These are phyloP conservation scores for Sequoiadendron giganteum DNA, from an alignment of 75 land plant genomes.

Conservation along the genomic window DNA sequence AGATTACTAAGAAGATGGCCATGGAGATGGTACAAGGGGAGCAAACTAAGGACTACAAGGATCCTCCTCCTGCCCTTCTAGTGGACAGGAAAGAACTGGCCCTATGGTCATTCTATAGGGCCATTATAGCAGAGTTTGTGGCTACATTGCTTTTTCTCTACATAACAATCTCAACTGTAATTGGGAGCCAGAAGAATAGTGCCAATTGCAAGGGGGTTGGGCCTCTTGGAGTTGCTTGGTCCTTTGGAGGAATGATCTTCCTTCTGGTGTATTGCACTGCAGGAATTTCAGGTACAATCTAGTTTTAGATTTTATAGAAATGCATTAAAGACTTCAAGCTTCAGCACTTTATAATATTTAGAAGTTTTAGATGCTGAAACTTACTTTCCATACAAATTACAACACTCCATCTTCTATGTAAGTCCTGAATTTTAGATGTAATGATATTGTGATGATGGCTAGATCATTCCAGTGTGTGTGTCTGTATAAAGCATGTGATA, in stretches of 20 bases:
- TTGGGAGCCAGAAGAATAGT: constrained; percentile 24
- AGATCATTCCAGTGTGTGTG: no score
- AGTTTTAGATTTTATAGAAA: neutral
- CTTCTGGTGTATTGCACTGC: constrained; percentile 61
- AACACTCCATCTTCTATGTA: no score
- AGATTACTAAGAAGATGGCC: neutral
- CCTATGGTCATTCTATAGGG: constrained; percentile 60
- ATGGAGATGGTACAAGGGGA: constrained; percentile 14
- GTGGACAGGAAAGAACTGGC: constrained; percentile 34
- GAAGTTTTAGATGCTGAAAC: no score
- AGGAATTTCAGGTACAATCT: constrained; percentile 42
- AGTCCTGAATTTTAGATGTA: no score
- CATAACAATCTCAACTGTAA: constrained; percentile 49
- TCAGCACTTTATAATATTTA: no score
- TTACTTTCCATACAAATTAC: no score
- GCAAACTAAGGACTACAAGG: constrained; percentile 37
- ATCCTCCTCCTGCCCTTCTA: constrained; percentile 49
- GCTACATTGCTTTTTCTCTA: constrained; percentile 60
- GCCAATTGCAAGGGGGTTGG: constrained; percentile 47
- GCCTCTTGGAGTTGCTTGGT: constrained; percentile 54
- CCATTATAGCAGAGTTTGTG: constrained; percentile 57
- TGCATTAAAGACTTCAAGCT: no score
- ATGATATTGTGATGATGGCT: no score
- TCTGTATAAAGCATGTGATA: no score
- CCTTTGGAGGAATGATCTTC: constrained; percentile 62